Evolutionary conservation across 2,329 filamentous ascomycete genomes (phyloP).

Genomic region (Pyricularia sp.): DNA sequence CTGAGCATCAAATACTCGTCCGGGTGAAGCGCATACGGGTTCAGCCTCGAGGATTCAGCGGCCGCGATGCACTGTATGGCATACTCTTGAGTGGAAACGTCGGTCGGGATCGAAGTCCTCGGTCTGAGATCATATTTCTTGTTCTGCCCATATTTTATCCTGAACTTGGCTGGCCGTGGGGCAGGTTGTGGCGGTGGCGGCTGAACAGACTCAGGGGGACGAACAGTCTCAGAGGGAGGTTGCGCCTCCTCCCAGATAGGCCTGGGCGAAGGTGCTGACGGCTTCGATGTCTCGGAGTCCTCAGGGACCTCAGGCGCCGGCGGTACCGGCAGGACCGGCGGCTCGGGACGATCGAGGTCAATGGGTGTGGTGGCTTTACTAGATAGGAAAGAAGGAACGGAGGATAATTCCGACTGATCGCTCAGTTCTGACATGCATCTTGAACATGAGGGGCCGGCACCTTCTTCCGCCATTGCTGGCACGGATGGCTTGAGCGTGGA

Average conservation of each 20-base stretch:
- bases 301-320: not conserved
- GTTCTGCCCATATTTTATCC: conserved; percentile 12
- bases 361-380: conserved; percentile 53
- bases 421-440: conserved; percentile 41
- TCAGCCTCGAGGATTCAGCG: conserved; percentile 77
- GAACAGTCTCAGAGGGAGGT: not conserved
- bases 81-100: conserved; percentile 62
- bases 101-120: conserved; percentile 70
- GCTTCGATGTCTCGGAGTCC: not conserved
- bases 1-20: conserved; percentile 74
- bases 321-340: conserved; percentile 8
- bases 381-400: conserved; percentile 38
- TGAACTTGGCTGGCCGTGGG: not conserved
- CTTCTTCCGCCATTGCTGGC: conserved; percentile 8
- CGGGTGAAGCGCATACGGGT: conserved; percentile 75
- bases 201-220: not conserved
- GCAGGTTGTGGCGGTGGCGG: not conserved
- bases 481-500: conserved; percentile 4
- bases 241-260: not conserved
- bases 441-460: conserved; percentile 25
- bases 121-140: conserved; percentile 49
- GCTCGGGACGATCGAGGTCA: conserved; percentile 28
- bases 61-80: conserved; percentile 84
- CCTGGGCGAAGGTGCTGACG: not conserved
- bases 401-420: conserved; percentile 43